Evolutionary conservation across 2,329 filamentous ascomycete species (phyloP).

Genomic region (Phaeosphaeria sp.): DNA sequence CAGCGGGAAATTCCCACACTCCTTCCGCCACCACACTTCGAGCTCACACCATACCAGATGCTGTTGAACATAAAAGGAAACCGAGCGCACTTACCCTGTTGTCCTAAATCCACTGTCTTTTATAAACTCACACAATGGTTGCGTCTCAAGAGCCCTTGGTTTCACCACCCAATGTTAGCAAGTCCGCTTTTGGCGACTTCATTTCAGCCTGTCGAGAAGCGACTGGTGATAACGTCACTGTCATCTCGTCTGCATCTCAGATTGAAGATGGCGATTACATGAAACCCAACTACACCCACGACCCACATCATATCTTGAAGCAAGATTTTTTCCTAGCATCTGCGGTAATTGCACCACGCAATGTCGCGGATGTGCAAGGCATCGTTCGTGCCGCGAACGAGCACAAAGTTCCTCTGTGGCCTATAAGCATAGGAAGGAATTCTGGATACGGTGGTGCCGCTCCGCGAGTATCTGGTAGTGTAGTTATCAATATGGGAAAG

Average conservation of each 20-base stretch:
- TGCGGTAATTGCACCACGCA: conserved; percentile 53
- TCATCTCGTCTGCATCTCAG: conserved; percentile 12
- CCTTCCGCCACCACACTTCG: neutral
- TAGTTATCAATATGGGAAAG: conserved; percentile 53
- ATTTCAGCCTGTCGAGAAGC: conserved; percentile 1
- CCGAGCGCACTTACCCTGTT: too few species aligned
- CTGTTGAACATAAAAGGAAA: neutral
- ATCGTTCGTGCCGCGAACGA: conserved; percentile 39
- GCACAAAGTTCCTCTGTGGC: conserved; percentile 40
- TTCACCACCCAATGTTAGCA: conserved; percentile 9
- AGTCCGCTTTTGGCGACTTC: conserved; percentile 3
- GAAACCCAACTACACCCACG: conserved; percentile 44
- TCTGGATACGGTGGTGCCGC: conserved; percentile 58
- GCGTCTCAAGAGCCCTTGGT: conserved; percentile 7
- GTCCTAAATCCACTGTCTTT: too few species aligned
- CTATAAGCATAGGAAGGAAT: conserved; percentile 51
- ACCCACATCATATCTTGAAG: conserved; percentile 51
- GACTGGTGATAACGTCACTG: conserved; percentile 11
- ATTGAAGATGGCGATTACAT: conserved; percentile 29
- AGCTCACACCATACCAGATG: neutral
- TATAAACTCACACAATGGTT: neutral
- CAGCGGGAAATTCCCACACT: conserved; percentile 5
- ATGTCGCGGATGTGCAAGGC: conserved; percentile 29
- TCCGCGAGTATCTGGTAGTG: conserved; percentile 52
- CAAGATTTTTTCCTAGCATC: conserved; percentile 53